Conservation (phyloP, 2,329 filamentous ascomycete species). For the Basipetospora chlamydospora region DNA sequence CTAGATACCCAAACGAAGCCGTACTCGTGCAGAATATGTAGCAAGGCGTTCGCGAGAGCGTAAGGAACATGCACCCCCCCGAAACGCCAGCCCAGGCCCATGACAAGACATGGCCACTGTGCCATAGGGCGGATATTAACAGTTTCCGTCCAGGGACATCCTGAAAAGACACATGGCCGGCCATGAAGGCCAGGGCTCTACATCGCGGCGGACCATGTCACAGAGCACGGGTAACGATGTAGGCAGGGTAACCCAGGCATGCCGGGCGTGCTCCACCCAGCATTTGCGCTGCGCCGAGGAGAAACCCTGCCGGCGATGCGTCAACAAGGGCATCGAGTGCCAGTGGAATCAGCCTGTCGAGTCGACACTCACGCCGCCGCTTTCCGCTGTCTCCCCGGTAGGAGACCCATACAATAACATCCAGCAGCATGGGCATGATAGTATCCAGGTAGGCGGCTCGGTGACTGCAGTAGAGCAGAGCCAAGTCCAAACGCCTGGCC, state of each 20-base stretch:
- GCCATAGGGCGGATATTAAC: not conserved
- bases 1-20: constrained; percentile 33
- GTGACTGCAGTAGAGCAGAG: no score
- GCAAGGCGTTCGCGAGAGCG: constrained; percentile 38
- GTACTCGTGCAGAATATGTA: constrained; percentile 33
- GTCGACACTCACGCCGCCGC: constrained; percentile 8
- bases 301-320: constrained; percentile 39
- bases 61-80: constrained; percentile 8
- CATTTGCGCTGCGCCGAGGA: constrained; percentile 40
- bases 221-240: no score
- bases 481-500: not conserved
- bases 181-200: constrained; percentile 23
- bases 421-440: no score
- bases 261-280: constrained; percentile 34
- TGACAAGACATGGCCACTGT: no score
- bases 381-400: not conserved
- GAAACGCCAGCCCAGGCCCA: no score
- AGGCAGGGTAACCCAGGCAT: constrained; percentile 36
- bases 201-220: no score
- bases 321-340: constrained; percentile 30
- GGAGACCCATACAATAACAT: not conserved
- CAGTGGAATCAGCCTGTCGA: constrained; percentile 15
- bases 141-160: constrained; percentile 21
- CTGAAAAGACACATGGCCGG: constrained; percentile 37
- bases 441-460: no score